Percentiles rank a stretch among this genome's conserved stretches.
Evolutionary conservation across 345 rosid species (phyloP).

Genomic region (Balakata baccata): DNA sequence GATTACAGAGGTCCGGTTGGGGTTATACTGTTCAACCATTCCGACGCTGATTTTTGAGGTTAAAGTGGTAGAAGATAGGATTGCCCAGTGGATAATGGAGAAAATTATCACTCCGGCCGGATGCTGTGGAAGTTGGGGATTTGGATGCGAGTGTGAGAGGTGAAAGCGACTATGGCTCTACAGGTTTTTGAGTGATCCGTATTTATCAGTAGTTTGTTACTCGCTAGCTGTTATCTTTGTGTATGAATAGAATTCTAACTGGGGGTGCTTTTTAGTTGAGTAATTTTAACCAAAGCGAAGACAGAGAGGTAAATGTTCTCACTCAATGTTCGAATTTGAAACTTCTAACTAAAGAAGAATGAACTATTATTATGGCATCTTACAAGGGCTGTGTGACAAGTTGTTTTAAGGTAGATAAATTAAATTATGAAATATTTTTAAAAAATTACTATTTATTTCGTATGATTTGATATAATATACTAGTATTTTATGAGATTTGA

Average conservation of each 20-base stretch:
- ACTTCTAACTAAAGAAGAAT: too few species aligned
- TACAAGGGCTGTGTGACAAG: neutral
- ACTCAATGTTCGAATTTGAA: too few species aligned
- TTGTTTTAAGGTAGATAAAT: neutral
- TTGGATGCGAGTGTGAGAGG: conserved; percentile 67
- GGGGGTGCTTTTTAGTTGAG: neutral
- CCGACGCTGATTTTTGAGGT: conserved; percentile 66
- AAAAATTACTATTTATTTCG: too few species aligned
- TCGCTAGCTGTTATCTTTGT: neutral
- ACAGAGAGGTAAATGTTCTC: too few species aligned
- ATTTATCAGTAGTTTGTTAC: neutral
- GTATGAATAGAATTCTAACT: neutral
- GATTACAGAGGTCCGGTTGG: conserved; percentile 81
- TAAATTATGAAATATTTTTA: neutral
- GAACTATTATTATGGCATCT: too few species aligned
- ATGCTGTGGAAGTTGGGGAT: conserved; percentile 64
- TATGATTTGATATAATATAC: too few species aligned
- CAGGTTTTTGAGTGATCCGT: conserved; percentile 49
- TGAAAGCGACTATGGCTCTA: conserved; percentile 79
- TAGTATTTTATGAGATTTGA: too few species aligned
- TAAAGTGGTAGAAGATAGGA: conserved; percentile 56
- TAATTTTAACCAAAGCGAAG: conserved; percentile 5
- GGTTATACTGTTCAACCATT: conserved; percentile 66
- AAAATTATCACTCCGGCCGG: conserved; percentile 63
- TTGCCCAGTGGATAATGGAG: conserved; percentile 72